Conservation (phyloP, 305 asterid genomes). For the Salvia sclarea region DNA sequence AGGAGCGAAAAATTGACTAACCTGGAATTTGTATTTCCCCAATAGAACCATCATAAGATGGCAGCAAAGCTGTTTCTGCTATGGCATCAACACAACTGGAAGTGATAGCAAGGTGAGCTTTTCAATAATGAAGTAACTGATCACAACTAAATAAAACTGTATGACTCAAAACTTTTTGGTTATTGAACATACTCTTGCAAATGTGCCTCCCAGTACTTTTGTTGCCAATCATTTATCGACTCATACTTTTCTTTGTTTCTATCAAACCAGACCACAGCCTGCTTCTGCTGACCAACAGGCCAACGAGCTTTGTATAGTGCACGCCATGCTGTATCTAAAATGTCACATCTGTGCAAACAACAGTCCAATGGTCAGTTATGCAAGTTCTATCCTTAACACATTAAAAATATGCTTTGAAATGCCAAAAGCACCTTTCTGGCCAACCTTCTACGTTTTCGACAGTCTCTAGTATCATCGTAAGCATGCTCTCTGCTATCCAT, state of each 20-base stretch:
- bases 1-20: slow-evolving; percentile 29
- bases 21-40: slow-evolving; percentile 77
- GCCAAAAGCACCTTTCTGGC: slow-evolving; percentile 33
- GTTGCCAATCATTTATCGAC: slow-evolving; percentile 64
- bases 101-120: slow-evolving; percentile 30
- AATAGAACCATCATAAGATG: slow-evolving; percentile 65
- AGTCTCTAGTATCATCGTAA: slow-evolving; percentile 37
- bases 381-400: slow-evolving; percentile 20
- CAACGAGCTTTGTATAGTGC: slow-evolving; percentile 62
- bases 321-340: slow-evolving; percentile 64
- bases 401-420: slow-evolving; percentile 15
- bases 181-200: slow-evolving; percentile 66
- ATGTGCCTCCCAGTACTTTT: slow-evolving; percentile 88
- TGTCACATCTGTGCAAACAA: slow-evolving; percentile 42
- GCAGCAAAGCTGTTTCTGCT: slow-evolving; percentile 87
- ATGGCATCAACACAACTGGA: slow-evolving; percentile 87
- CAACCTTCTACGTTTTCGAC: slow-evolving; percentile 85
- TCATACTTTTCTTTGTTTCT: slow-evolving; percentile 45
- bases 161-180: slow-evolving; percentile 23
- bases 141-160: slow-evolving; percentile 14
- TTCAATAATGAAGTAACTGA: slow-evolving; percentile 28
- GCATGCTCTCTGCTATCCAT: slow-evolving; percentile 41
- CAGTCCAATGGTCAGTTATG: slow-evolving; percentile 12
- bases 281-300: slow-evolving; percentile 48
- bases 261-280: slow-evolving; percentile 39